Base-by-base conservation (phyloP, 768 basidiomycete genomes). In the Pilatotrama ljubarskyi region DNA sequence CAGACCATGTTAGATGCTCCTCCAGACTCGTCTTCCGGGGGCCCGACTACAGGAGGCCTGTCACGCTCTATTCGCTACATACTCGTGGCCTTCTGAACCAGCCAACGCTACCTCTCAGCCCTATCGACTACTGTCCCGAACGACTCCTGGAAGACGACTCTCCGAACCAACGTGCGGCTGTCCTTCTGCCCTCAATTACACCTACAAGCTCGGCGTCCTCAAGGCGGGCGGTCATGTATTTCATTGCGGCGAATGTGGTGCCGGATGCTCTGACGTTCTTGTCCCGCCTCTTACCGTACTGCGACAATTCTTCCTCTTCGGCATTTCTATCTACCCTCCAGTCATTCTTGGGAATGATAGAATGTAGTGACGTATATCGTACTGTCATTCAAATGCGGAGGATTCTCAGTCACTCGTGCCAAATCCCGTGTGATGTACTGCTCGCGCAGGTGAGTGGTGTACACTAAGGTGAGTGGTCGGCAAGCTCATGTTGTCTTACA, bases 1-100 rank as follows among this genome's bases (percentile, higher is more conserved):
- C 74, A 15, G 80, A 84, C 55, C 73, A 81, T 67, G 61, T 74
- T 32, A 80, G 85, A 26, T 76, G 88, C n/a, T 81, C 85, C 37
- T 20, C 63, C 14, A 29, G 37, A 2, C 42, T 36, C 26, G 29
- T 36, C 24, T 9, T 5, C 3, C 9, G 4, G 17, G 25, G n/a
- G 6, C 5, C 17, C 14, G 54, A 58, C 6, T 24, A 57, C 14
- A 38, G 38, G 24, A 17, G 20, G 7, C 14, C 49, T 6, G 22
- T 56, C 15, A 22, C 56, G 1, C 5, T 20, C 2, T 59, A 53
- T 29, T 63, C 67, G 15, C 13, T 36, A 11, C 2, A 57, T 0
- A 58, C 65, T 9, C 59, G 67, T 3, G 69, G 65, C 35, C 18
- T 65, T 13, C 14, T 2, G 2, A 36, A 43, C 1, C 20, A 22